Evolutionary conservation across 768 basidiomycete genomes (phyloP), one percentile per base, ranked within the genome.

Genomic region (Boletus pseudo-olivaceus): DNA sequence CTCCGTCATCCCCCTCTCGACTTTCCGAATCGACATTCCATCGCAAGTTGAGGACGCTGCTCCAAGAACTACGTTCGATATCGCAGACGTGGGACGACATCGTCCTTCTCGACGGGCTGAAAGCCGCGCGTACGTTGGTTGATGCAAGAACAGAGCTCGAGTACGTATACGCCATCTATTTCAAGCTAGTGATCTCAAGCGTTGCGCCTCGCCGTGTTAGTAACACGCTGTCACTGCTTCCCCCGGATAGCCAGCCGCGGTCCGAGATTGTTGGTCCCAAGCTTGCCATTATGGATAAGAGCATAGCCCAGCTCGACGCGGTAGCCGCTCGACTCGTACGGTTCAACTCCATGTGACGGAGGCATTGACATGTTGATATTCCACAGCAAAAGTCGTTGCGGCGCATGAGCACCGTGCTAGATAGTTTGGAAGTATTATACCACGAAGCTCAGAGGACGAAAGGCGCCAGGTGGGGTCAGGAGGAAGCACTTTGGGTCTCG

Each of bases 71-170:
- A 15, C 81, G 80, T 2, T 71, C 75, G 12, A 76, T 81, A 17
- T 71, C 86, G 9, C 76, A 81, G 53, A 88, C 84, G 49, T 96
- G 93, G 93, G 88, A 93, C 59, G 87, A 93, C 60, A 75, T 94
- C 41, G 83, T 93, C 1, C 75, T 88, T 10, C 64, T 85, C 14
- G 91, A 95, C 64, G 93, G 93, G 8, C 71, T 92, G 37, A 90
- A 84, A 60, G 81, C 87, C n/a, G 82, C 80, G 8, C 84, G 79
- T 55, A 81, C 76, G 49, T 75, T 93, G 33, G 79, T 91, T 3
- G 90, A 95, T 63, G 73, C 87, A 17, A 78, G 89, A 19, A 96
- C 93, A 15, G 89, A 92, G 64, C 78, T 96, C 57, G 87, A 92
- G 93, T 94, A 73, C 62, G 85, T 75, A 41, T 41, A 17, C 5